A percentile compares a stretch with the other conserved stretches of the same genome.
Evolutionary conservation across 2,329 filamentous ascomycete genomes (phyloP).

Genomic region (Dactylonectria estremocensis): DNA sequence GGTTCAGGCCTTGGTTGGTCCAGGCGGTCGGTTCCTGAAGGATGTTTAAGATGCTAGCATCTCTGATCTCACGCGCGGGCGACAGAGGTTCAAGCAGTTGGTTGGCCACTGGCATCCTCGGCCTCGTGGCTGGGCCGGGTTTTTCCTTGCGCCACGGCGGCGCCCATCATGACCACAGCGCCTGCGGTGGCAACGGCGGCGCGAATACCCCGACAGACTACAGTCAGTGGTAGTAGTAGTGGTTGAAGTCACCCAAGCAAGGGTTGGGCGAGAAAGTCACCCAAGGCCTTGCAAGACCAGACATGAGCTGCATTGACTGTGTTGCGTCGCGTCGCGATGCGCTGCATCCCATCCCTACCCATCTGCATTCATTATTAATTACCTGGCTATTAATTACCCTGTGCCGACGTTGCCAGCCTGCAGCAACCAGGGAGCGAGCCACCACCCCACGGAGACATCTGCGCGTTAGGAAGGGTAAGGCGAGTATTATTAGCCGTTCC

Average conservation of each 20-base stretch:
- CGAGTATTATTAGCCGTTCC: slow-evolving; percentile 5
- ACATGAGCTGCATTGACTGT: slow-evolving; percentile 1
- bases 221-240: too few relatives aligned
- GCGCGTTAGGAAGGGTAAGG: slow-evolving; percentile 5
- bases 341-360: background rate
- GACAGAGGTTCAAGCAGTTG: slow-evolving; percentile 20
- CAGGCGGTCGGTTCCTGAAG: slow-evolving; percentile 27
- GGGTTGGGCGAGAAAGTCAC: background rate
- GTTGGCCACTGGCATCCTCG: slow-evolving; percentile 27
- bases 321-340: background rate
- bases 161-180: slow-evolving; percentile 29
- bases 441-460: background rate
- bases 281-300: background rate
- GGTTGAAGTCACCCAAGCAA: too few relatives aligned
- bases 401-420: background rate
- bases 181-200: slow-evolving; percentile 27
- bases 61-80: slow-evolving; percentile 15
- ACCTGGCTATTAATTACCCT: background rate
- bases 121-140: slow-evolving; percentile 34
- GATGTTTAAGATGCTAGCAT: slow-evolving; percentile 29
- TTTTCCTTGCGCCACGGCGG: slow-evolving; percentile 33
- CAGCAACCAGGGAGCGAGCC: slow-evolving; percentile 1
- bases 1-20: slow-evolving; percentile 37
- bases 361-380: background rate
- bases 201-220: slow-evolving; percentile 17